A percentile compares a stretch with the other conserved stretches of the same genome.
These are phyloP conservation scores for Pichia cabralensis DNA, from an alignment of 805 yeast genomes.

Conservation along the genomic window DNA sequence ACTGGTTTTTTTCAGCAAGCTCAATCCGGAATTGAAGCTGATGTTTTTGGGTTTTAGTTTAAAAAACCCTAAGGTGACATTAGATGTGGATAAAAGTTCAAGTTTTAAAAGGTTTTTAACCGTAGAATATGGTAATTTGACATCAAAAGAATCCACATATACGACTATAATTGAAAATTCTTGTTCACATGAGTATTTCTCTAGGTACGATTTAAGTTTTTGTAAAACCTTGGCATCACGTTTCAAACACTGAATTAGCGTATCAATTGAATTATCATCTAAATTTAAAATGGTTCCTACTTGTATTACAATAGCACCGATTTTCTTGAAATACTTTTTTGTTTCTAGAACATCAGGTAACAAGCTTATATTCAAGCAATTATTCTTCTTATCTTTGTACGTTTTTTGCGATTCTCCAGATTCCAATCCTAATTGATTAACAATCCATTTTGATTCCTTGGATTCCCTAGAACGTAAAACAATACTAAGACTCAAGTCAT, in stretches of 20 bases:
- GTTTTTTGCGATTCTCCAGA: no score
- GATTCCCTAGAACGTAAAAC: no score
- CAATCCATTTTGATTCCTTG: no score
- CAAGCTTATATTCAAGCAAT: conserved; percentile 32
- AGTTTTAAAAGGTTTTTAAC: conserved; percentile 5
- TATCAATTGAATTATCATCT: neutral
- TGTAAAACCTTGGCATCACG: conserved; percentile 7
- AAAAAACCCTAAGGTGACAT: conserved; percentile 6
- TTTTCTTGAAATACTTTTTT: conserved; percentile 28
- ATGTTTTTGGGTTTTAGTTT: conserved; percentile 1
- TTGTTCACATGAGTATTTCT: conserved; percentile 1
- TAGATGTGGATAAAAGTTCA: neutral
- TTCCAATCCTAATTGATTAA: conserved; percentile 11
- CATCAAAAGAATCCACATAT: conserved; percentile 6
- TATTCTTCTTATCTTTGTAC: no score
- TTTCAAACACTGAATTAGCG: conserved; percentile 2
- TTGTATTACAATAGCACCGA: conserved; percentile 40
- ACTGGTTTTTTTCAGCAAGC: neutral
- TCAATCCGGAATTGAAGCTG: neutral
- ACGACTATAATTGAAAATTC: conserved; percentile 9
- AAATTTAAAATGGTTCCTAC: conserved; percentile 31
- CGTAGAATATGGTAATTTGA: conserved; percentile 1
- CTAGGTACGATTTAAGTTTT: conserved; percentile 6
- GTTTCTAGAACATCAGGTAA: conserved; percentile 32
- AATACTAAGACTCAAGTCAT: no score